Base-by-base conservation (phyloP, 202 grass and related monocot species). In the Bolboschoenoplectus hybrid region DNA sequence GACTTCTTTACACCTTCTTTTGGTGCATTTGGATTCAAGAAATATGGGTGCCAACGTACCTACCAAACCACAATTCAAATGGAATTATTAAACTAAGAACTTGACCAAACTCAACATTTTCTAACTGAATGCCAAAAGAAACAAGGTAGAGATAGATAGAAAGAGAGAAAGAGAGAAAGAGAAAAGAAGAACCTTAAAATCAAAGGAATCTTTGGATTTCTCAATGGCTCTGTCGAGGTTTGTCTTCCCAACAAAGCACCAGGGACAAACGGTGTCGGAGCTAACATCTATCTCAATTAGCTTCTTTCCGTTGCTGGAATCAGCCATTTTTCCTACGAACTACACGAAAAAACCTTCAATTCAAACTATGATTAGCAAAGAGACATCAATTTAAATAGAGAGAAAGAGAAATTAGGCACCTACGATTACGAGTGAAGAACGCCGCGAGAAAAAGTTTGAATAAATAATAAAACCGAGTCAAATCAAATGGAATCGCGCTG, bases 11-110 rank as follows among this genome's bases (percentile, higher is more conserved):
- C 71, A 74, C 93, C 95, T 91, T 98, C 96, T 74, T 92, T 96
- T 44, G 91, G 91, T 0, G 93, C 93, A 83, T 90, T 67, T 56
- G 93, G 93, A 70, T 96, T 90, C 4, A 96, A 82, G 81, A 94
- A 94, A 83, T 90, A 98, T 17, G 96, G 93, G 88, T 98, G 96
- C 96, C 96, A 98, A 40, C 82, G 87, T n/a, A 98, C 88, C 96
- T 98, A 78, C 40, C 9, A 82, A 80, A 51, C 50, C 65, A 90
- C 40, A 19, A 58, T 5, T 5, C 7, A 56, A 17, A 13, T 65
- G 66, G 84, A 63, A 81, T 71, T 26, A 53, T 50, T 53, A 45
- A 34, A 49, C 40, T 9, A 76, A 76, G 10, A 14, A 16, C 35
- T 56, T 38, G 9, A 39, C 5, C 19, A 74, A 10, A 74, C 9